Evolutionary conservation across 805 yeast species (phyloP).

Genomic region (Pichia cabralensis): DNA sequence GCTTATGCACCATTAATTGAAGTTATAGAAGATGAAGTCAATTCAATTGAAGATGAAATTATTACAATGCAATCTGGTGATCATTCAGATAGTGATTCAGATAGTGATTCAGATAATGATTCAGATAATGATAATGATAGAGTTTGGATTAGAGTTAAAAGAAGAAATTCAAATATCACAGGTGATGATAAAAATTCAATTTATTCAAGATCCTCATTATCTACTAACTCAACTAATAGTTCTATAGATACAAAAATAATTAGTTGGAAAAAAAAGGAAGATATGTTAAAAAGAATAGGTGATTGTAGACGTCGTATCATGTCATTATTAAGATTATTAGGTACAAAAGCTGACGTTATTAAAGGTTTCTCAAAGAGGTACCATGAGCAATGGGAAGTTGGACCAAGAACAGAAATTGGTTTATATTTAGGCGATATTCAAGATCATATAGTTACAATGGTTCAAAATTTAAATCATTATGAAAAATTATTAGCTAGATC

Average conservation of each 20-base stretch:
- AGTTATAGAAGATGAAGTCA: conserved; percentile 88
- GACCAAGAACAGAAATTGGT: conserved; percentile 79
- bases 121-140: conserved; percentile 28
- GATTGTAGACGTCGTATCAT: conserved; percentile 91
- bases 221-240: conserved; percentile 17
- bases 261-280: conserved; percentile 89
- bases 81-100: conserved; percentile 36
- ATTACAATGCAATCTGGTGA: conserved; percentile 71
- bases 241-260: conserved; percentile 35
- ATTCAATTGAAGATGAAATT: conserved; percentile 88
- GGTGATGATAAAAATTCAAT: conserved; percentile 20
- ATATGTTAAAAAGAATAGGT: conserved; percentile 89
- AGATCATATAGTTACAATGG: conserved; percentile 97
- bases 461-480: conserved; percentile 86
- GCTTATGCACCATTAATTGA: conserved; percentile 96
- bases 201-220: conserved; percentile 11
- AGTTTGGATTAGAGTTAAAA: conserved; percentile 22
- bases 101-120: conserved; percentile 33
- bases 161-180: conserved; percentile 20
- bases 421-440: conserved; percentile 95
- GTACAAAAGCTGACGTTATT: conserved; percentile 95
- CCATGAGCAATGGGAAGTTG: conserved; percentile 72
- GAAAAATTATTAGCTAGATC: conserved; percentile 88
- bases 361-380: conserved; percentile 90
- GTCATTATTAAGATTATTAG: conserved; percentile 75